Base-by-base conservation (phyloP, 345 rosid species). In the Noccaea bulbosa region DNA sequence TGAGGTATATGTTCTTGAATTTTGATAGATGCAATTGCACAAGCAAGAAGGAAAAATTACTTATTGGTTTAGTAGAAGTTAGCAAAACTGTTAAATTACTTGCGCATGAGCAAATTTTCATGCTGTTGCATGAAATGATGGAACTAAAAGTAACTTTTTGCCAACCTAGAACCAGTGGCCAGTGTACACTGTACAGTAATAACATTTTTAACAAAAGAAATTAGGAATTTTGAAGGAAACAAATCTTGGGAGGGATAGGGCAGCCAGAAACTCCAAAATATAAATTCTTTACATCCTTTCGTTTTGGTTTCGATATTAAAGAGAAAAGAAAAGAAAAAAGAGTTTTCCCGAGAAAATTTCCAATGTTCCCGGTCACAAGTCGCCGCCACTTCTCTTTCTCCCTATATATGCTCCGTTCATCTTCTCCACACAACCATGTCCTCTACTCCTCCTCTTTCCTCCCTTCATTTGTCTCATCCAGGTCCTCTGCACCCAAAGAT, bases 341-440 rank as follows among this genome's bases (percentile, higher is more conserved):
- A 5, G 24, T 17, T 72, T 70, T 54, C 59, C 81, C 79, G 62
- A 75, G 65, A 74, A 80, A 78, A 73, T 47, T 61, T 73, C 43
- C 87, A 70, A 83, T 85, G 90, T 83, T 76, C 44, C 81, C 54
- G 71, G 80, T 56, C 59, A 32, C 51, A 43, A 52, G 81, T 67
- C 78, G 77, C 69, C 82, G 79, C 79, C 79, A 72, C 37, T 47
- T 62, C 59, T 37, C 76, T 22, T 53, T 65, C 50, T 65, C 81
- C 54, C 79, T 83, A 78, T 75, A 69, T 80, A 80, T 52, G 11
- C 46, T 50, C 39, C 45, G 77, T 50, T 40, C 70, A 55, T 39
- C 77, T 51, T 57, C 78, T 67, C 78, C 73, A 67, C 69, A 59
- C 62, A 67, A 67, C 6, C 73, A 74, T 37, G 9, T 20, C 11